Conservation (phyloP, 495 filamentous ascomycete genomes). For the Aspergillus homomorphus region DNA sequence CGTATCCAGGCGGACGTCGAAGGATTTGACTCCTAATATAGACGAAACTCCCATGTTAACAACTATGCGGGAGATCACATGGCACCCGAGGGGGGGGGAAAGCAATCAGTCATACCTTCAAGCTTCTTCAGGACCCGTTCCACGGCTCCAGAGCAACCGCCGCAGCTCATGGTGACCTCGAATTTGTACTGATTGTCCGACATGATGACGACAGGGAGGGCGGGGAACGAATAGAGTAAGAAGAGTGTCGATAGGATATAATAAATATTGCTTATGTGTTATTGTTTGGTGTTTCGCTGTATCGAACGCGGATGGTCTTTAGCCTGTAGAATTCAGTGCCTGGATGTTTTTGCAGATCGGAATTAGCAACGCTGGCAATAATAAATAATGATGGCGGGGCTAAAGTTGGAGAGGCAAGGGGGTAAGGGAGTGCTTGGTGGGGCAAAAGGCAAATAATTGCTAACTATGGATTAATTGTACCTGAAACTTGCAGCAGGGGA, state of each 20-base stretch:
- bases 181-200: slow-evolving; percentile 68
- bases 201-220: slow-evolving; percentile 33
- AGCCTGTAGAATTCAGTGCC: too few species aligned
- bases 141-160: slow-evolving; percentile 69
- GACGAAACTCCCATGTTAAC: not conserved
- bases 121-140: slow-evolving; percentile 94
- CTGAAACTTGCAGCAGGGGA: not conserved
- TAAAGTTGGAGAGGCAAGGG: not conserved
- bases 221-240: not conserved
- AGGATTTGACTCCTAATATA: slow-evolving; percentile 72
- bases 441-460: not conserved
- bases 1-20: slow-evolving; percentile 78
- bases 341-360: not conserved
- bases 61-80: too few species aligned
- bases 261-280: not conserved
- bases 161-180: slow-evolving; percentile 66
- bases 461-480: not conserved
- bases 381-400: not conserved
- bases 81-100: slow-evolving; percentile 1
- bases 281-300: too few species aligned
- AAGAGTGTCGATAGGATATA: slow-evolving; percentile 3
- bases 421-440: not conserved
- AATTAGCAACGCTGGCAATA: not conserved
- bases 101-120: slow-evolving; percentile 59
- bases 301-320: too few species aligned